Evolutionary conservation across 768 basidiomycete species (phyloP), one percentile per base, ranked within the genome.

Genomic region (Lentinula sp.): DNA sequence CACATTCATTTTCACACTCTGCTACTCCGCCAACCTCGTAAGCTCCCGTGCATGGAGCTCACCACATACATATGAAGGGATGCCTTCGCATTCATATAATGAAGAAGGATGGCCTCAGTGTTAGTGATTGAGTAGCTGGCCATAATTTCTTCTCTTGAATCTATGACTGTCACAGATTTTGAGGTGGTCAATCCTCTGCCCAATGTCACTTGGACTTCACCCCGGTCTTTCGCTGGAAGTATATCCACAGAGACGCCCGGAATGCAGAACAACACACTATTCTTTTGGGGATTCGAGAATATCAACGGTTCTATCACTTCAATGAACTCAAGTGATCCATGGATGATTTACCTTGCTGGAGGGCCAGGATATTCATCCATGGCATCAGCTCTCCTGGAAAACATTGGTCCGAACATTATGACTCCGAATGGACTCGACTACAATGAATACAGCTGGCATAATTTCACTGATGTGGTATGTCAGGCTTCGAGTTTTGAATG

Each of bases 321-420:
- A 83, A 67, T 59, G 31, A 67, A 70, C 1, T 63, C 64, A 49
- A 62, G 71, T 13, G 75, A 84, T 18, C 88, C 88, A 1, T 89
- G 88, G 88, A 80, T 81, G 3, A 84, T 90, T 45, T 90, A 87
- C 87, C 69, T 89, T 28, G 88, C 88, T 62, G 88, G 87, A 72
- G 87, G 86, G 84, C 85, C 65, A 52, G 82, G 69, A 45, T 48
- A 49, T 39, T 48, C 46, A 23, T 48, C 46, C 46, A 48, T 48
- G 46, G 11, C 23, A 56, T 39, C 45, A 37, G 18, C 48, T 28
- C 50, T n/a, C 15, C 9, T 28, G 49, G 54, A 46, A 57, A 35
- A 32, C 46, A 35, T 5, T 9, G 32, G 9, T 39, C 57, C 52
- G 9, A 21, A 5, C 59, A 48, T 60, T 9, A 37, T 16, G 48